These are phyloP conservation scores for Crithidia thermophila DNA, from an alignment of 208 protist species.

Conservation along the genomic window DNA sequence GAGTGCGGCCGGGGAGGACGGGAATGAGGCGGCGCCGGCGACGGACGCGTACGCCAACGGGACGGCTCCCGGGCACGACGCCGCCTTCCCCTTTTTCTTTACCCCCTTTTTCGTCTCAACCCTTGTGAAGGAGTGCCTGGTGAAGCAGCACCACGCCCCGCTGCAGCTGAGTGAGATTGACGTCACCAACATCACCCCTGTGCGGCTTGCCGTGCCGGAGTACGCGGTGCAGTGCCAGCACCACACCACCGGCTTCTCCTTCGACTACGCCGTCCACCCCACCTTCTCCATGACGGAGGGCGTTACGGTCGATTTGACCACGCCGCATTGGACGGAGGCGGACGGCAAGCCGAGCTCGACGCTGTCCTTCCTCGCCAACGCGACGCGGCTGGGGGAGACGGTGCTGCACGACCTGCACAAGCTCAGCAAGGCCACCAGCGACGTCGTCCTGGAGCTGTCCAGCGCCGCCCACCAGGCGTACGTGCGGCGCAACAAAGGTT, in stretches of 20 bases:
- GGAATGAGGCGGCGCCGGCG: background rate
- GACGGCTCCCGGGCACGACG: background rate
- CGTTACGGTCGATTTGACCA: constrained; percentile 13
- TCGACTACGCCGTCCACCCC: constrained; percentile 34
- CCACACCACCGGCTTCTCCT: constrained; percentile 34
- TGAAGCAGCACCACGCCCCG: constrained; percentile 10
- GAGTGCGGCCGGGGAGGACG: background rate
- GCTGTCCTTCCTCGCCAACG: constrained; percentile 47
- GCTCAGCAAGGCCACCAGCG: constrained; percentile 25
- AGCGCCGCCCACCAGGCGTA: constrained; percentile 37
- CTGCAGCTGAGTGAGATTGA: constrained; percentile 31
- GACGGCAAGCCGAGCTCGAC: constrained; percentile 25
- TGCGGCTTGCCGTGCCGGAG: constrained; percentile 30
- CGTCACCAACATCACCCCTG: constrained; percentile 13
- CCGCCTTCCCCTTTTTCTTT: constrained; percentile 37
- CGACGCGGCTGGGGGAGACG: constrained; percentile 29
- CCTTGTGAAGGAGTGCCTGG: constrained; percentile 28
- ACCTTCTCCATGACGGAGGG: constrained; percentile 15
- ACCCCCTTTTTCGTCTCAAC: constrained; percentile 14
- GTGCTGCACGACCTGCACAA: constrained; percentile 28
- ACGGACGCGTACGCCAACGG: background rate
- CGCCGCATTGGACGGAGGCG: constrained; percentile 28
- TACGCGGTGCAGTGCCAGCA: constrained; percentile 40
- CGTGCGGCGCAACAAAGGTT: constrained; percentile 43
- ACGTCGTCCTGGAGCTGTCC: constrained; percentile 39